These are phyloP conservation scores for Periconia sp. DNA, from an alignment of 2,329 filamentous ascomycete species.

Conservation along the genomic window DNA sequence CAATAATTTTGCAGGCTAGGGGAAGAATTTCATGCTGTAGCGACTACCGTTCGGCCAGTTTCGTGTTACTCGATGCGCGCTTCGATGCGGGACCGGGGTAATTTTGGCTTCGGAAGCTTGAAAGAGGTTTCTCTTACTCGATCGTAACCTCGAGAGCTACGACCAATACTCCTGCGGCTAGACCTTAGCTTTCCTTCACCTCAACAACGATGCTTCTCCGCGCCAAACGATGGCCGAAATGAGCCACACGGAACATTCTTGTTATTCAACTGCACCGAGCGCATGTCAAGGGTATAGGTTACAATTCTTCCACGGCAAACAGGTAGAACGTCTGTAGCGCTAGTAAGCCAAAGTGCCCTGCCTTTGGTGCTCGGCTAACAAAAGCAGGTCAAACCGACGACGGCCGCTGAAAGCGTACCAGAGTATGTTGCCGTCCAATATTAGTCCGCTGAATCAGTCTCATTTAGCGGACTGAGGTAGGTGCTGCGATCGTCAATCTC, in stretches of 20 bases:
- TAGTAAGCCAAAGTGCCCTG: too few species aligned
- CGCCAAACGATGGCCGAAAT: not conserved
- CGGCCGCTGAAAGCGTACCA: too few species aligned
- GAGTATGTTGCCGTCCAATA: too few species aligned
- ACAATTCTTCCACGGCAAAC: too few species aligned
- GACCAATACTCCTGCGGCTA: not conserved
- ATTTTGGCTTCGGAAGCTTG: constrained; percentile 16
- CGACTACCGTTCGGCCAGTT: constrained; percentile 7
- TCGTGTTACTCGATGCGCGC: constrained; percentile 18
- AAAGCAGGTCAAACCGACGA: too few species aligned
- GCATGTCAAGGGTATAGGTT: too few species aligned
- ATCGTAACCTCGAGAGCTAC: constrained; percentile 33
- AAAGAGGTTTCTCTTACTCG: constrained; percentile 42
- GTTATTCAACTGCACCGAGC: not conserved
- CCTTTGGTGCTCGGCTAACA: too few species aligned
- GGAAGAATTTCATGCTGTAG: not conserved
- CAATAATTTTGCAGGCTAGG: not conserved
- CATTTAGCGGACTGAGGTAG: not conserved
- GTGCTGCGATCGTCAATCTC: constrained; percentile 15
- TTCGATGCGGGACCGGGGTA: constrained; percentile 20
- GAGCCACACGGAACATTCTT: constrained; percentile 4
- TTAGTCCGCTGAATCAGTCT: not conserved
- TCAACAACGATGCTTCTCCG: constrained; percentile 4
- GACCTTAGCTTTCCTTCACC: not conserved
- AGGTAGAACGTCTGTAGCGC: too few species aligned